Evolutionary conservation across 805 yeast genomes (phyloP).

Genomic region (Kuraishia cidri): DNA sequence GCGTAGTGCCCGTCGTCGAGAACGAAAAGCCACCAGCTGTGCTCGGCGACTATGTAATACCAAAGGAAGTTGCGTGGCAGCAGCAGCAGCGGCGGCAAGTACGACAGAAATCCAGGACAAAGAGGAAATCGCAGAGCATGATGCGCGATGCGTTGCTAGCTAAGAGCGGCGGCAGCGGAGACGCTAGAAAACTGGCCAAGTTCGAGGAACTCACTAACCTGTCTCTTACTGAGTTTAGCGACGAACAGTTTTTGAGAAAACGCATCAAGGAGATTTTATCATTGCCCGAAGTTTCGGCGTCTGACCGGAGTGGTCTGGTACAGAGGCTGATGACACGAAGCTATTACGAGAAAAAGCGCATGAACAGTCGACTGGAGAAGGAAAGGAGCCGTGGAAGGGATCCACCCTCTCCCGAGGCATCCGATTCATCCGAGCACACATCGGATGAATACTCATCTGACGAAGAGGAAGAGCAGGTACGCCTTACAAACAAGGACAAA

Average conservation of each 20-base stretch:
- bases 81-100: too few species aligned
- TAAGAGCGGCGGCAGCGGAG: conserved; percentile 1
- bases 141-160: background rate
- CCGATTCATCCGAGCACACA: background rate
- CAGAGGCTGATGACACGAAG: conserved; percentile 66
- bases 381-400: background rate
- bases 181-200: conserved; percentile 5
- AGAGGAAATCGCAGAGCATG: background rate
- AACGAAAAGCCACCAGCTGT: conserved; percentile 22
- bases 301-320: conserved; percentile 38
- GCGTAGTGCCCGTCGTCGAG: conserved; percentile 27
- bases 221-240: conserved; percentile 22
- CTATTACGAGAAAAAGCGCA: conserved; percentile 35
- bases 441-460: background rate
- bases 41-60: conserved; percentile 27
- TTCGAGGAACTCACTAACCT: conserved; percentile 19
- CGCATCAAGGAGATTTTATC: conserved; percentile 39
- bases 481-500: conserved; percentile 37
- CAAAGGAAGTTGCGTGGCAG: conserved; percentile 7
- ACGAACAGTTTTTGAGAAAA: conserved; percentile 28
- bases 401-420: background rate
- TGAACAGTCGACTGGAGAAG: background rate
- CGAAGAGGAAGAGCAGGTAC: conserved; percentile 27
- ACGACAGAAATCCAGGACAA: background rate
- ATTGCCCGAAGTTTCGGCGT: conserved; percentile 25